These are phyloP conservation scores for Pestalotiopsis sp. DNA, from an alignment of 2,329 filamentous ascomycete species.

Conservation along the genomic window DNA sequence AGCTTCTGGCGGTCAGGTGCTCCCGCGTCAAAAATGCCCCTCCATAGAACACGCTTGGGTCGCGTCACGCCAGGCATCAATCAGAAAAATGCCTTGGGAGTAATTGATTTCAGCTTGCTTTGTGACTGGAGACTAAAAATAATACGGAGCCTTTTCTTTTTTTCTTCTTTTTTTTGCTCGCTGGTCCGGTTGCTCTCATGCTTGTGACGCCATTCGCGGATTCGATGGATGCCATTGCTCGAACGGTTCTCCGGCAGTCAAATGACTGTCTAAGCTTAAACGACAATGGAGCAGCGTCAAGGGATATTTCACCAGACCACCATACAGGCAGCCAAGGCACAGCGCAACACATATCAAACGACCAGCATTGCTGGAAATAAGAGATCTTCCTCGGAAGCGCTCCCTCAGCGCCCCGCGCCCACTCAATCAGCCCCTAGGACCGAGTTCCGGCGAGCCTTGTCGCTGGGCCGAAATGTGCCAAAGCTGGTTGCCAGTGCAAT, in stretches of 20 bases:
- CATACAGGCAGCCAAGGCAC: slow-evolving; percentile 46
- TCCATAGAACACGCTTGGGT: background rate
- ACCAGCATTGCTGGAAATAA: slow-evolving; percentile 46
- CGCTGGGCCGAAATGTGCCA: slow-evolving; percentile 20
- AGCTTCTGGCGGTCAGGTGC: background rate
- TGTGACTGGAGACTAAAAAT: background rate
- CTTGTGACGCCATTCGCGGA: background rate
- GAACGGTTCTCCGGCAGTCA: background rate
- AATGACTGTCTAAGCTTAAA: background rate
- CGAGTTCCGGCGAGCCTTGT: slow-evolving; percentile 25
- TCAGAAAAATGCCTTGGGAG: background rate
- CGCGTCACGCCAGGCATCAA: background rate
- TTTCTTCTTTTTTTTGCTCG: background rate
- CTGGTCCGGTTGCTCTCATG: background rate
- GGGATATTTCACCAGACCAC: slow-evolving; percentile 53
- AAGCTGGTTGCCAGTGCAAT: slow-evolving; percentile 50
- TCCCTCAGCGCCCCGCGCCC: slow-evolving; percentile 14
- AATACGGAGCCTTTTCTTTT: background rate
- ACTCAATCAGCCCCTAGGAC: slow-evolving; percentile 26
- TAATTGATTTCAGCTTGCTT: background rate
- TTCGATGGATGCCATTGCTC: background rate
- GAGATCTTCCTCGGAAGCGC: slow-evolving; percentile 33
- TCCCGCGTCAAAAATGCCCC: slow-evolving; percentile 4
- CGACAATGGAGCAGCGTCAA: slow-evolving; percentile 24
- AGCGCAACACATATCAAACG: slow-evolving; percentile 23